Base-by-base conservation (phyloP, 2,329 filamentous ascomycete genomes). In the Raffaelea albimanens region DNA sequence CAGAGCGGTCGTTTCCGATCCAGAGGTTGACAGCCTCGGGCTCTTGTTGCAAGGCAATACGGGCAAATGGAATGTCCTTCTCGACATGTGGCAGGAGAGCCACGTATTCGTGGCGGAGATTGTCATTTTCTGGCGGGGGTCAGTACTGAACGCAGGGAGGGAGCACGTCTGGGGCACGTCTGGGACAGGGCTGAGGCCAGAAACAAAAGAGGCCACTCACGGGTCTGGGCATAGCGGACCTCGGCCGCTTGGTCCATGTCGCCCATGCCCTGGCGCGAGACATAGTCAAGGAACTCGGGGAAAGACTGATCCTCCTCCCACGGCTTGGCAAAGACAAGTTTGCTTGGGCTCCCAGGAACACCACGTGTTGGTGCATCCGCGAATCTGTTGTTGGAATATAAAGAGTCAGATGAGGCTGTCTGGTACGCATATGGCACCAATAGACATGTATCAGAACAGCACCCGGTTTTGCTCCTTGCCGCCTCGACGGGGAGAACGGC, bases 1-100 rank as follows among this genome's bases (percentile, higher is more conserved):
- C 71, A 22, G 81, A 85, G 34, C 69, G 70, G 1, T 78, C 78
- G 64, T 87, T 85, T 46, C 87, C 87, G 44, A 93, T 80, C 87
- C 87, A 91, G 58, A 93, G 72, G 59, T 93, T 93, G 52, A 88
- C 76, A 14, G 87, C 87, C 53, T 93, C 87, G 0, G 86, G 83
- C 0, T 66, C 58, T 43, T 73, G 70, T 36, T 75, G 68, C 0
- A 91, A 75, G 0, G 85, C 85, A 51, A 87, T 80, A 23, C 82
- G 76, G 0, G 85, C 86, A 61, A 85, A 93, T 1, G 83, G 74
- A 42, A 91, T 80, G 47, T 76, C 73, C 3, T 63, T 63, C 11
- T 80, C 82, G 0, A 87, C 77, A 54, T 86, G 75, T 1, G 67
- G 57, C 58, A 82, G 80, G 2, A 93, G 72, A 1, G 69, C 57